These are phyloP conservation scores for Escallonia herrerae DNA, from an alignment of 129 eudicot genomes.

Conservation along the genomic window DNA sequence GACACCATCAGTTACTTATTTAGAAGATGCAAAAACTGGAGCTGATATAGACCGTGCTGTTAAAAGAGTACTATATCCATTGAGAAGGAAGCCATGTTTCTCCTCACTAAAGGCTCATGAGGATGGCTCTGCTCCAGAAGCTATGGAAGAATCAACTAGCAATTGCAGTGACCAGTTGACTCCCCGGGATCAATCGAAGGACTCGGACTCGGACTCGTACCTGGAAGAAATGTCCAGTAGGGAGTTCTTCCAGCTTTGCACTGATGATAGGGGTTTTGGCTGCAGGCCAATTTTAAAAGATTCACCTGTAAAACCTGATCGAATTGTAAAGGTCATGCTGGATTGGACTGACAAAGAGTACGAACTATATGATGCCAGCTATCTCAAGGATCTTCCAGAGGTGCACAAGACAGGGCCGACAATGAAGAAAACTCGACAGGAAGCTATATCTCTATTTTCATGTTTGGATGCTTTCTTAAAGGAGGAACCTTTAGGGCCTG, in stretches of 20 bases:
- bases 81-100: slow-evolving; percentile 48
- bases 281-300: slow-evolving; percentile 55
- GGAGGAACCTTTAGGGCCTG: slow-evolving; percentile 99
- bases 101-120: slow-evolving; percentile 19
- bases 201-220: slow-evolving; percentile 16
- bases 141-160: slow-evolving; percentile 32
- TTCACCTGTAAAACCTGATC: slow-evolving; percentile 43
- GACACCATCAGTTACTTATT: slow-evolving; percentile 73
- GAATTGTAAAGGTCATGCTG: slow-evolving; percentile 46
- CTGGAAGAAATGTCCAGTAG: slow-evolving; percentile 34
- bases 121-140: slow-evolving; percentile 38
- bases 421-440: slow-evolving; percentile 86
- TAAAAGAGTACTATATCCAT: slow-evolving; percentile 44
- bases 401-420: slow-evolving; percentile 62
- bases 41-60: slow-evolving; percentile 58
- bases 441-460: slow-evolving; percentile 81
- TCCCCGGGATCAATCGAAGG: slow-evolving; percentile 16
- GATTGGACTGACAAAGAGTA: slow-evolving; percentile 82
- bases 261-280: slow-evolving; percentile 56
- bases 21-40: slow-evolving; percentile 55
- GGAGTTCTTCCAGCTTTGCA: slow-evolving; percentile 42
- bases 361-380: slow-evolving; percentile 62
- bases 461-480: slow-evolving; percentile 92
- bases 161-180: slow-evolving; percentile 27
- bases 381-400: slow-evolving; percentile 79